Evolutionary conservation across 2,329 filamentous ascomycete genomes (phyloP), one percentile per base, ranked within the genome.

Genomic region (Pseudogymnoascus sp.): DNA sequence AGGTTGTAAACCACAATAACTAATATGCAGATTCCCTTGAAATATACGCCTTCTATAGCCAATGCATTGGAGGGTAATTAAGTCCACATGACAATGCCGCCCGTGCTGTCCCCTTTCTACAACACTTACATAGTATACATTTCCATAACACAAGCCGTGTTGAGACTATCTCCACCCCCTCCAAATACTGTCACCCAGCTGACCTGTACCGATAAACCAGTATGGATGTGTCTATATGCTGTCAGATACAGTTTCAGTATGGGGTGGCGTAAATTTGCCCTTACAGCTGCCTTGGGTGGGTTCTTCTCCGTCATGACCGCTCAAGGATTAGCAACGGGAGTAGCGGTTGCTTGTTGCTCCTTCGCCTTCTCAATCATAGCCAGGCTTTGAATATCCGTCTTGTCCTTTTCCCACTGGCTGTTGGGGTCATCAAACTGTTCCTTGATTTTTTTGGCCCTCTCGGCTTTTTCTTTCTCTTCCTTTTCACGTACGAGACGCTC

Each of bases 321-420:
- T 56, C 50, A 56, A 14, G 50, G n/a, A n/a, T 10, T 33, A 56
- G 50, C n/a, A 18, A 56, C 50, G 5, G 28, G 50, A 35, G 50
- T 56, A 56, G 50, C n/a, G 16, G 50, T 56, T 56, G 73, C 72
- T 62, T 74, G 72, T 61, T 69, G 75, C 40, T 75, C 74, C 62
- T 77, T 74, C 44, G 75, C 72, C 67, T 81, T 79, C 63, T 86
- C 84, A 65, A 84, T 78, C 65, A 84, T 78, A 6, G 84, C 83
- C 62, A 90, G 78, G 65, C 90, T 83, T 67, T 89, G 83, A 69
- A 97, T 87, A 40, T 87, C 85, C 4, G 86, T 82, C 77, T 94
- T 95, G 73, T 97, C 93, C 75, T 92, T 88, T 72, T 95, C 90
- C 91, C 92, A 96, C 73, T 97, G 89, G 47, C 80, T 80, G 66